Evolutionary conservation across 768 basidiomycete genomes (phyloP).

Genomic region (Mycena latifolia): DNA sequence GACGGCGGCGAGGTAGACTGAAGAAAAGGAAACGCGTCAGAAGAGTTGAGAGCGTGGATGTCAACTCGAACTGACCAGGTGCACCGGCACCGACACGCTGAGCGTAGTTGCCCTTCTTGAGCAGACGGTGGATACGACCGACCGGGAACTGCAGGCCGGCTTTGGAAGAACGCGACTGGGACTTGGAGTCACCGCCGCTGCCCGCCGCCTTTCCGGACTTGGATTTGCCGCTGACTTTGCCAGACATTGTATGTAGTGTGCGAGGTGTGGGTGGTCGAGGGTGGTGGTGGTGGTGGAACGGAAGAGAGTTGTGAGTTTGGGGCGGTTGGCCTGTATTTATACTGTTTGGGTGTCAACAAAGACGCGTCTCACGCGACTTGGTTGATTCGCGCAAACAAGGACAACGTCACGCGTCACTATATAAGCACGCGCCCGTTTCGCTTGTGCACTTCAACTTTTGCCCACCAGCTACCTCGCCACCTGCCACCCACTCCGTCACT

Average conservation of each 20-base stretch:
- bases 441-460: conserved; percentile 39
- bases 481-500: conserved; percentile 37
- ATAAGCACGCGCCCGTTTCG: conserved; percentile 45
- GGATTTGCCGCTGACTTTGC: conserved; percentile 48
- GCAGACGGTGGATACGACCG: conserved; percentile 84
- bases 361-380: conserved; percentile 56
- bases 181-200: conserved; percentile 52
- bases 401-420: conserved; percentile 61
- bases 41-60: background rate
- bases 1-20: conserved; percentile 86
- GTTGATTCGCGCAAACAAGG: conserved; percentile 51
- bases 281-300: conserved; percentile 32
- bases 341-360: conserved; percentile 41
- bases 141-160: conserved; percentile 82
- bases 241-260: conserved; percentile 48
- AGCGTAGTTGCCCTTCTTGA: conserved; percentile 84
- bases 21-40: background rate
- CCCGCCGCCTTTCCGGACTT: conserved; percentile 54
- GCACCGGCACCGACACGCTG: conserved; percentile 85
- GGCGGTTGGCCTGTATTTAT: conserved; percentile 41
- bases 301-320: conserved; percentile 23
- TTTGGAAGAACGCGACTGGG: conserved; percentile 73
- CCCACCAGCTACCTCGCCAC: conserved; percentile 43
- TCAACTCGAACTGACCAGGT: conserved; percentile 62
- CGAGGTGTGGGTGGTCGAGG: conserved; percentile 20